Evolutionary conservation across 23 red algal species (phyloP).

Genomic region (Agarophyton chilense): DNA sequence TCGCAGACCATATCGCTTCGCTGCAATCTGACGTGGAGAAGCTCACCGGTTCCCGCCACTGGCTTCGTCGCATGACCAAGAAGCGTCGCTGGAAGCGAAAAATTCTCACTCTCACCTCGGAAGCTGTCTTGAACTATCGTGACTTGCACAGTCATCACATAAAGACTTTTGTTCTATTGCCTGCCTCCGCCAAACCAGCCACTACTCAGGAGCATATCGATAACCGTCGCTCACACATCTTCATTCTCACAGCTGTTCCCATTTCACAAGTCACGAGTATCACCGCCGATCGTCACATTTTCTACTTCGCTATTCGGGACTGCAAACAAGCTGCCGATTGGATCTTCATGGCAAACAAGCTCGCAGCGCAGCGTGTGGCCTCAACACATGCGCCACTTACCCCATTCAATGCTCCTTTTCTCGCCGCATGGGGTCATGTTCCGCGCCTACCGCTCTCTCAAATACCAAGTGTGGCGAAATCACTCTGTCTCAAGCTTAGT

Average conservation of each 20-base stretch:
- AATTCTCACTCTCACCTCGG: constrained; percentile 8
- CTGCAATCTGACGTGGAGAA: background rate
- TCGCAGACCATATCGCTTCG: background rate
- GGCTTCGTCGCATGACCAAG: constrained; percentile 13
- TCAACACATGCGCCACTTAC: background rate
- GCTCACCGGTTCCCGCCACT: constrained; percentile 21
- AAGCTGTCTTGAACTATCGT: constrained; percentile 10
- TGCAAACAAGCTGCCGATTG: background rate
- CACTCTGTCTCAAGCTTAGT: constrained; percentile 1
- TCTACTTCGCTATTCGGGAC: constrained; percentile 6
- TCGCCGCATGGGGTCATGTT: constrained; percentile 40
- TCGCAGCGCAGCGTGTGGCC: background rate
- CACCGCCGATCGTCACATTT: constrained; percentile 4
- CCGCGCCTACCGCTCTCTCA: background rate
- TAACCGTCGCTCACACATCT: constrained; percentile 11
- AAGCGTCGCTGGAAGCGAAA: constrained; percentile 41
- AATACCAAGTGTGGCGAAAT: background rate
- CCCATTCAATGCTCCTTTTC: constrained; percentile 2
- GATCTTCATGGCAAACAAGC: background rate
- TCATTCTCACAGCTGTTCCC: constrained; percentile 26
- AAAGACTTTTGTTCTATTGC: constrained; percentile 13
- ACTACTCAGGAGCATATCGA: constrained; percentile 25
- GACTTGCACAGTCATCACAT: background rate
- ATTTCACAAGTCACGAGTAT: background rate
- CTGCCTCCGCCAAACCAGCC: constrained; percentile 11